These are phyloP conservation scores for Lasiodiplodia theobromae DNA, from an alignment of 2,329 filamentous ascomycete species.

Conservation along the genomic window DNA sequence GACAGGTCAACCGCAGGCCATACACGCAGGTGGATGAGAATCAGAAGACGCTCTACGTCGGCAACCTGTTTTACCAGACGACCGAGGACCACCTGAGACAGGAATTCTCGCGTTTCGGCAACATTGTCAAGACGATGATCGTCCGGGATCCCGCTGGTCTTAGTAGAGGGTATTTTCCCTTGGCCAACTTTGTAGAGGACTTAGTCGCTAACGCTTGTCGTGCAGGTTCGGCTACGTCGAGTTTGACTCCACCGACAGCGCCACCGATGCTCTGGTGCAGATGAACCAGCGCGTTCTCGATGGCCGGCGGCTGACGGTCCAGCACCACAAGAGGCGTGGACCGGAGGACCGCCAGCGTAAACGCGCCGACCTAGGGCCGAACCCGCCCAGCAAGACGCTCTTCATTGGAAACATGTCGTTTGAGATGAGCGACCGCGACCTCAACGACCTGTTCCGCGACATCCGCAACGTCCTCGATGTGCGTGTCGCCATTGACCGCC, in stretches of 20 bases:
- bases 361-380: slow-evolving; percentile 24
- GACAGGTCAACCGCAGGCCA: slow-evolving; percentile 8
- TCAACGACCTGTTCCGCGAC: slow-evolving; percentile 77
- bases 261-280: slow-evolving; percentile 62
- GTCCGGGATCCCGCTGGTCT: slow-evolving; percentile 68
- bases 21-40: slow-evolving; percentile 26
- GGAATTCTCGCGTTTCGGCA: slow-evolving; percentile 66
- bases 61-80: slow-evolving; percentile 75
- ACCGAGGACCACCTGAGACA: slow-evolving; percentile 66
- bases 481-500: slow-evolving; percentile 81
- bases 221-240: slow-evolving; percentile 71
- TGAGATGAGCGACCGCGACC: slow-evolving; percentile 82
- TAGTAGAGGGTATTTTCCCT: slow-evolving; percentile 68
- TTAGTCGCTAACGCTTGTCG: neutral
- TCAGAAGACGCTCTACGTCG: slow-evolving; percentile 64
- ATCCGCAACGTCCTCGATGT: slow-evolving; percentile 76
- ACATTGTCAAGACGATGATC: slow-evolving; percentile 60
- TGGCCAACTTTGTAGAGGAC: neutral
- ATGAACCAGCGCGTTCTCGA: slow-evolving; percentile 68
- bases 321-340: slow-evolving; percentile 57
- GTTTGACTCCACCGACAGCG: slow-evolving; percentile 62
- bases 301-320: slow-evolving; percentile 69
- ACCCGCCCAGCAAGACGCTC: slow-evolving; percentile 67
- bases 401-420: slow-evolving; percentile 89
- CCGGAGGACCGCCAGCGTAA: slow-evolving; percentile 19